Percentiles rank a stretch among this genome's conserved stretches.
phyloP scores from a whole-genome alignment of 2,329 filamentous ascomycete species.

The Arthrinium puccinioides region DNA sequence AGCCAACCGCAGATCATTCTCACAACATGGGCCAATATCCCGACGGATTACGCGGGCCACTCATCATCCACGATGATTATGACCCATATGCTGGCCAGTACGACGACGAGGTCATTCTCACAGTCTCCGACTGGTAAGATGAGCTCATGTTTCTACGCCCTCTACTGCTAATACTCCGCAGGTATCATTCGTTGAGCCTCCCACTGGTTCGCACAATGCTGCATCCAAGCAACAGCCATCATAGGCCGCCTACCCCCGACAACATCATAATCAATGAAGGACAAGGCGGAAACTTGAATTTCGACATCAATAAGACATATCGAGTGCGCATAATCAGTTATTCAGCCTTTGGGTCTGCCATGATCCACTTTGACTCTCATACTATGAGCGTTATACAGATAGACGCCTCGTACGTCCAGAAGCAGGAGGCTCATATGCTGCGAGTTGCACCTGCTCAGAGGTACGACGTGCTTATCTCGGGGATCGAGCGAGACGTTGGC shows the following conservation, averaged over 20 bases:
- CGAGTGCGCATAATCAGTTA: conserved; percentile 40
- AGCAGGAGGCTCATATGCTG: conserved; percentile 27
- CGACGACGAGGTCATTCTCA: conserved; percentile 53
- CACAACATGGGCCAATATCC: conserved; percentile 59
- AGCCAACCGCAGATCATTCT: conserved; percentile 43
- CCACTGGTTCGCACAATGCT: conserved; percentile 32
- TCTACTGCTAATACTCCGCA: conserved; percentile 8
- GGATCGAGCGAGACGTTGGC: conserved; percentile 24
- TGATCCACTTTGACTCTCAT: conserved; percentile 36
- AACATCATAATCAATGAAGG: conserved; percentile 37
- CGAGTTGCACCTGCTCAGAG: conserved; percentile 36
- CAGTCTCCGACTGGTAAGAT: conserved; percentile 47
- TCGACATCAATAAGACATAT: conserved; percentile 35
- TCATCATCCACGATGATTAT: conserved; percentile 53
- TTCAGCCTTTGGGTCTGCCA: conserved; percentile 32
- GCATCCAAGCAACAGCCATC: conserved; percentile 27
- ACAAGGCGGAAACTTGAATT: conserved; percentile 23
- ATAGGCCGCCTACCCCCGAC: conserved; percentile 33
- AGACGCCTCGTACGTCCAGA: conserved; percentile 32
- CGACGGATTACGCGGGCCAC: conserved; percentile 55
- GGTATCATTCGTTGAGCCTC: conserved; percentile 34
- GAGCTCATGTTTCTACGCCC: not conserved
- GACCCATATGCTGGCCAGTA: conserved; percentile 45
- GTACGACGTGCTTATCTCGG: conserved; percentile 37
- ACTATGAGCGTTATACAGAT: conserved; percentile 38